Evolutionary conservation across 352 stramenopile genomes (phyloP).

Genomic region (Phytopythium aichiense): DNA sequence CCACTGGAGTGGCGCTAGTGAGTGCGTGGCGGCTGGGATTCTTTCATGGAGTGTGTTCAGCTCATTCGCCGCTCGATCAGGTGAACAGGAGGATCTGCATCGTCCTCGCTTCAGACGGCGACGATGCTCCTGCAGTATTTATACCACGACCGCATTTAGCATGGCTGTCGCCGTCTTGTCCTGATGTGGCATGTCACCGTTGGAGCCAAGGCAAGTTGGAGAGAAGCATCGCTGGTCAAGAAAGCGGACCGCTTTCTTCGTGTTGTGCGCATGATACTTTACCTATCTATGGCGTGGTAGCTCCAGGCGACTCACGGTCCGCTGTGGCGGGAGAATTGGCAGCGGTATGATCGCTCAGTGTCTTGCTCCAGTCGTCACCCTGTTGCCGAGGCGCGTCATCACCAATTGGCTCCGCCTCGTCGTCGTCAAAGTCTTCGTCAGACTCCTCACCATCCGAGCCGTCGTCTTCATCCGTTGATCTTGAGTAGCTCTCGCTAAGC

Average conservation of each 20-base stretch:
- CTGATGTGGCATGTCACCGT: not conserved
- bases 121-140: conserved; percentile 2
- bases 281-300: conserved; percentile 20
- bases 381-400: not conserved
- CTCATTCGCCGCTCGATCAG: not conserved
- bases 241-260: not conserved
- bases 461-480: conserved; percentile 12
- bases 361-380: not conserved
- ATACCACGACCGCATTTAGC: not conserved
- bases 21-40: not conserved
- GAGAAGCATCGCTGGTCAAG: not conserved
- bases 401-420: not conserved
- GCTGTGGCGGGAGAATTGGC: not conserved
- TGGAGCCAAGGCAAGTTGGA: not conserved
- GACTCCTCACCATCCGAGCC: not conserved
- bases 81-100: not conserved
- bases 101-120: not conserved
- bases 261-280: conserved; percentile 6
- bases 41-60: not conserved
- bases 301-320: not conserved
- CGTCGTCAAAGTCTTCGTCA: conserved; percentile 13
- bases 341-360: not conserved
- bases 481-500: conserved; percentile 31
- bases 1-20: not conserved
- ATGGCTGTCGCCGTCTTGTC: not conserved